Evolutionary conservation across 1,284 basidiomycete species (phyloP).

Genomic region (Agaricales sp.): DNA sequence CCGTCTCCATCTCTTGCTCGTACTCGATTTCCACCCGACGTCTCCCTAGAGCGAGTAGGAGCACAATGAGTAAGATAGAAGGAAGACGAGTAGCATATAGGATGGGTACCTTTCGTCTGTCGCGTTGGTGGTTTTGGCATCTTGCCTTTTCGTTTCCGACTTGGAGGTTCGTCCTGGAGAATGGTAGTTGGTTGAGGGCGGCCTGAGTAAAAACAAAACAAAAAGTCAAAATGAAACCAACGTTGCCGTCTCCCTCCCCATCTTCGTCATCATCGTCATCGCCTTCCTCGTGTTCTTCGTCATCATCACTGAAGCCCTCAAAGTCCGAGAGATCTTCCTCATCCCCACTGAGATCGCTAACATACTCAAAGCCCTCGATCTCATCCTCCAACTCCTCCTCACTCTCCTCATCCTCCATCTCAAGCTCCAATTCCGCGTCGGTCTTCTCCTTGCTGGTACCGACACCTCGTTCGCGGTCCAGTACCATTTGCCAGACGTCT

Average conservation of each 20-base stretch:
- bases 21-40: slow-evolving; percentile 92
- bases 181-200: slow-evolving; percentile 17
- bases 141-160: slow-evolving; percentile 21
- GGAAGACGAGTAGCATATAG: slow-evolving; percentile 8
- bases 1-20: slow-evolving; percentile 79
- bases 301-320: slow-evolving; percentile 40
- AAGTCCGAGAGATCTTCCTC: slow-evolving; percentile 40
- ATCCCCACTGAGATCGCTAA: slow-evolving; percentile 72
- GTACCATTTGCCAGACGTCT: slow-evolving; percentile 86
- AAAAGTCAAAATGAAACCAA: background rate
- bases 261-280: slow-evolving; percentile 14
- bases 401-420: slow-evolving; percentile 47
- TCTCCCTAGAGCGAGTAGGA: slow-evolving; percentile 30
- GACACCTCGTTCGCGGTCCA: slow-evolving; percentile 68
- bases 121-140: slow-evolving; percentile 12
- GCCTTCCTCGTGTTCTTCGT: slow-evolving; percentile 12
- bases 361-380: slow-evolving; percentile 66
- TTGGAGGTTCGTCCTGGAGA: slow-evolving; percentile 28
- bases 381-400: slow-evolving; percentile 39
- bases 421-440: slow-evolving; percentile 37
- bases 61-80: slow-evolving; percentile 9
- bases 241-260: slow-evolving; percentile 21
- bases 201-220: slow-evolving; percentile 17
- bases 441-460: slow-evolving; percentile 25
- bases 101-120: slow-evolving; percentile 24